These are phyloP conservation scores for Begonia loranthoides DNA, from an alignment of 306 rosid species.

Conservation along the genomic window DNA sequence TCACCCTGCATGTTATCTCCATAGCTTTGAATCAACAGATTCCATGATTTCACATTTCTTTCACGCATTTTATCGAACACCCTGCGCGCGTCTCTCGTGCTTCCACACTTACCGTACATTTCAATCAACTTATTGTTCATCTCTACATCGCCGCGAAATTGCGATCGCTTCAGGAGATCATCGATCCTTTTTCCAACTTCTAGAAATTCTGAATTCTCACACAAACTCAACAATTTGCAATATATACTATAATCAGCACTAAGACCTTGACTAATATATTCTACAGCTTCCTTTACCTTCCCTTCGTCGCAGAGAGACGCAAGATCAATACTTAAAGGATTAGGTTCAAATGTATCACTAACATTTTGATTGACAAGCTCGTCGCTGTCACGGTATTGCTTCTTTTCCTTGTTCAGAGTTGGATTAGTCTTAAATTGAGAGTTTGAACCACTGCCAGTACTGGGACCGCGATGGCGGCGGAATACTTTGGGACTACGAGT, in stretches of 20 bases:
- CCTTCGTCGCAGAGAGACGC: constrained; percentile 45
- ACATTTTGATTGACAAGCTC: constrained; percentile 14
- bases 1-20: constrained; percentile 35
- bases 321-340: constrained; percentile 27
- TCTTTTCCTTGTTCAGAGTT: constrained; percentile 21
- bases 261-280: constrained; percentile 45
- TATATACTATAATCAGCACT: constrained; percentile 45
- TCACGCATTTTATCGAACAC: constrained; percentile 68
- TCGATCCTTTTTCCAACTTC: constrained; percentile 42
- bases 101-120: constrained; percentile 40
- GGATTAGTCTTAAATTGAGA: constrained; percentile 13
- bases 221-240: constrained; percentile 34
- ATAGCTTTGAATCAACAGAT: constrained; percentile 50
- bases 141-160: constrained; percentile 33
- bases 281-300: constrained; percentile 40
- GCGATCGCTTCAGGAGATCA: constrained; percentile 30
- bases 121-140: constrained; percentile 36
- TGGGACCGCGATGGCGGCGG: constrained; percentile 20
- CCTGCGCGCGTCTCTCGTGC: constrained; percentile 49
- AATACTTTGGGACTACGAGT: constrained; percentile 13
- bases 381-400: constrained; percentile 11
- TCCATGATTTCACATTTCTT: constrained; percentile 38
- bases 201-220: constrained; percentile 28
- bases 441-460: constrained; percentile 10
- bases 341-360: constrained; percentile 5